Percentiles rank a stretch among this genome's conserved stretches.
Evolutionary conservation across 2,329 filamentous ascomycete genomes (phyloP).

Genomic region (Hortaea werneckii): DNA sequence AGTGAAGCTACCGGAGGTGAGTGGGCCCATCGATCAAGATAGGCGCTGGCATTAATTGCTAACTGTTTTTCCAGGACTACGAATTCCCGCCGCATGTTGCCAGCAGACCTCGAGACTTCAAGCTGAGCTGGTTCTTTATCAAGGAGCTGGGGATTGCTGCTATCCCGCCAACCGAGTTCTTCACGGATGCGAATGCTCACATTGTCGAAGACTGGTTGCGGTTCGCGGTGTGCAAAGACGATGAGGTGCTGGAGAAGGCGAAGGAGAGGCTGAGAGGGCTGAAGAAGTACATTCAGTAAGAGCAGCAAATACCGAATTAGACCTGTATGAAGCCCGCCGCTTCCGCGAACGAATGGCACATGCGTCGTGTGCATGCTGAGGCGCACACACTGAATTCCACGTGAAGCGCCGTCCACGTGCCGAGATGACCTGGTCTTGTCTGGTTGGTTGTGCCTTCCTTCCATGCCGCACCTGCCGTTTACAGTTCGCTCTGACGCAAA

Average conservation of each 20-base stretch:
- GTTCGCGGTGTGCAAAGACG: conserved; percentile 93
- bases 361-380: no score
- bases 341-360: no score
- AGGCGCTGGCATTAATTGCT: background rate
- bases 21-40: background rate
- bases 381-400: no score
- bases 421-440: no score
- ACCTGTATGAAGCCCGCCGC: no score
- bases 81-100: conserved; percentile 84
- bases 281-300: conserved; percentile 38
- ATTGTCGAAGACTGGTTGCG: conserved; percentile 84
- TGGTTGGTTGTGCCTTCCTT: no score
- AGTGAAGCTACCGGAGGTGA: conserved; percentile 60
- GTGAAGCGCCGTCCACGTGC: no score
- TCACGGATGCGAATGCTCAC: conserved; percentile 71
- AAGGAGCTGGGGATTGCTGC: conserved; percentile 91
- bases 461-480: no score
- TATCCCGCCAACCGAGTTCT: conserved; percentile 95
- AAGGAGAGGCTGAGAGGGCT: conserved; percentile 40
- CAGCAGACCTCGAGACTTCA: conserved; percentile 79
- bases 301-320: background rate
- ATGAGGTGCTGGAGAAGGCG: conserved; percentile 54
- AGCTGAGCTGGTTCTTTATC: conserved; percentile 92
- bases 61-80: conserved; percentile 48
- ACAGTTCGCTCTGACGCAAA: no score